A percentile compares a stretch with the other conserved stretches of the same genome.
Evolutionary conservation across 2,329 filamentous ascomycete species (phyloP).

Genomic region (Cladophialophora exuberans): DNA sequence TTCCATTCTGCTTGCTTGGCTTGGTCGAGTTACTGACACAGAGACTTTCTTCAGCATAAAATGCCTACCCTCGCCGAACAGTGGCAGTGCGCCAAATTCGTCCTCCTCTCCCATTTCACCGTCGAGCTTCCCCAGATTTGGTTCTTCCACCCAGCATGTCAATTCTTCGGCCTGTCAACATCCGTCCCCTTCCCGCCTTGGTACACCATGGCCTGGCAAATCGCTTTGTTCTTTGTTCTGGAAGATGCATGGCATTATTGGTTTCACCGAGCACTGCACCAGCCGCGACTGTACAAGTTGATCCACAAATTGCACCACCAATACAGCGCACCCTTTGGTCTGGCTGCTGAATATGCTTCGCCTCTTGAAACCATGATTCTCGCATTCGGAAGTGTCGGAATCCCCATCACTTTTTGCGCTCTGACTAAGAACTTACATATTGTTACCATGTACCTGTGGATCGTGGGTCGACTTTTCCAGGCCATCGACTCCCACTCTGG

Average conservation of each 20-base stretch:
- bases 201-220: slow-evolving; percentile 87
- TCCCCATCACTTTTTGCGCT: slow-evolving; percentile 80
- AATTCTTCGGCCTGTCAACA: slow-evolving; percentile 86
- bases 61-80: slow-evolving; percentile 91
- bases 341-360: slow-evolving; percentile 96
- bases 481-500: slow-evolving; percentile 97
- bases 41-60: slow-evolving; percentile 62
- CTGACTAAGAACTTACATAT: slow-evolving; percentile 89
- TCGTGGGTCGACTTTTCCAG: slow-evolving; percentile 89
- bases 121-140: slow-evolving; percentile 86
- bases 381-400: slow-evolving; percentile 80
- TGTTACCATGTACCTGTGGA: slow-evolving; percentile 97
- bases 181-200: slow-evolving; percentile 84
- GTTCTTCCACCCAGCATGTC: slow-evolving; percentile 95
- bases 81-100: slow-evolving; percentile 89
- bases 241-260: slow-evolving; percentile 99
- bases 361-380: slow-evolving; percentile 97
- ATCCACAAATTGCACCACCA: slow-evolving; percentile 99
- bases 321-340: slow-evolving; percentile 94
- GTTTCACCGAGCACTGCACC: slow-evolving; percentile 90
- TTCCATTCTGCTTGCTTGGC: slow-evolving; percentile 24
- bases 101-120: slow-evolving; percentile 94
- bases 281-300: slow-evolving; percentile 90
- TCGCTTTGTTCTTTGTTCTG: slow-evolving; percentile 89
- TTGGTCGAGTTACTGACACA: not conserved